A percentile compares a stretch with the other conserved stretches of the same genome.
Conservation (phyloP, 805 yeast species). For the Yarrowia sp. region DNA sequence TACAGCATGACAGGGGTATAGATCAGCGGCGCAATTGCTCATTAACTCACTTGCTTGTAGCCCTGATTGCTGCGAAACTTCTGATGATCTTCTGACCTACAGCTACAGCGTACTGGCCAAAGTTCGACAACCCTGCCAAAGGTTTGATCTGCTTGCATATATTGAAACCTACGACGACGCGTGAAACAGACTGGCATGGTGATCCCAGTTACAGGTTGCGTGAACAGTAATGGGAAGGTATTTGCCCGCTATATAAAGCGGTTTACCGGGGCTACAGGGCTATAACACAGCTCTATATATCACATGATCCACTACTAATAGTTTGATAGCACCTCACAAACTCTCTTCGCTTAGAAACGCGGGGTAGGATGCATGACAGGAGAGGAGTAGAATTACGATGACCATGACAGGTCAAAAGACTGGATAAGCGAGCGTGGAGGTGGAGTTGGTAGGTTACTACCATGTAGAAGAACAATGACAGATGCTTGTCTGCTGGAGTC, state of each 20-base stretch:
- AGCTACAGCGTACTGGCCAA: background rate
- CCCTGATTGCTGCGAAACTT: constrained; percentile 14
- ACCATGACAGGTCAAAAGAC: too few species aligned
- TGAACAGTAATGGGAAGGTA: too few species aligned
- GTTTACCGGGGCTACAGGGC: too few species aligned
- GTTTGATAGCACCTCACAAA: background rate
- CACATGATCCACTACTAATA: too few species aligned
- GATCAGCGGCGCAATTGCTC: background rate
- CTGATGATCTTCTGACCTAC: background rate
- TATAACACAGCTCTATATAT: too few species aligned
- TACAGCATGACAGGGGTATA: constrained; percentile 1
- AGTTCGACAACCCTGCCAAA: constrained; percentile 6
- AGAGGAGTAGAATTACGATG: background rate
- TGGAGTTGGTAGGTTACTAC: too few species aligned
- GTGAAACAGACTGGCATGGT: constrained; percentile 1
- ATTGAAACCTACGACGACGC: constrained; percentile 14
- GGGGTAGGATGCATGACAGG: constrained; percentile 24
- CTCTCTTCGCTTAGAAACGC: constrained; percentile 12
- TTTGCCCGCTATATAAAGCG: too few species aligned
- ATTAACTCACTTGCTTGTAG: too few species aligned
- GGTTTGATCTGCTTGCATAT: constrained; percentile 27
- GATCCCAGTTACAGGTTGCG: too few species aligned
- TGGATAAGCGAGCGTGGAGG: too few species aligned
- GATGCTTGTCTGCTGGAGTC: too few species aligned
- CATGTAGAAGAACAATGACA: too few species aligned